These are phyloP conservation scores for Aspergillus wentii DNA, from an alignment of 495 filamentous ascomycete genomes.

Conservation along the genomic window DNA sequence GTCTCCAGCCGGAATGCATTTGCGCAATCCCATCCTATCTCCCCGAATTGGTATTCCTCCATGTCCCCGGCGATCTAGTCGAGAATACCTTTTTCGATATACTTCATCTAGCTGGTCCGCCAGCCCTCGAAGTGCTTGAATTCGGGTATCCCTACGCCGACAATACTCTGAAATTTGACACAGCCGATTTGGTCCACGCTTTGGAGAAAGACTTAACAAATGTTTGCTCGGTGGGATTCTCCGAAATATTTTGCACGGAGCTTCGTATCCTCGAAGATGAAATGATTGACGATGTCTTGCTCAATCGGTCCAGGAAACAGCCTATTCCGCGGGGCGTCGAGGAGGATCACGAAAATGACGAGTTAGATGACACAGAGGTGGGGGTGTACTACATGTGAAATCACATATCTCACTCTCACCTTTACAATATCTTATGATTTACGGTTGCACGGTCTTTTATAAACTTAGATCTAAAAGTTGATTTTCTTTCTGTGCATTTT, in stretches of 20 bases:
- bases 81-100: conserved; percentile 26
- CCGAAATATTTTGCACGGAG: conserved; percentile 12
- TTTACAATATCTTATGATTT: neutral
- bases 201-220: conserved; percentile 17
- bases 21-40: conserved; percentile 19
- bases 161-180: conserved; percentile 13
- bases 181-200: conserved; percentile 12
- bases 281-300: conserved; percentile 20
- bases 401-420: neutral
- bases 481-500: too few species aligned
- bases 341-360: neutral
- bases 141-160: conserved; percentile 15
- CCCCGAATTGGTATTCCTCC: conserved; percentile 20
- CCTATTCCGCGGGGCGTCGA: neutral
- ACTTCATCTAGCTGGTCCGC: conserved; percentile 6
- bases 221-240: conserved; percentile 18
- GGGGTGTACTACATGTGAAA: conserved; percentile 17
- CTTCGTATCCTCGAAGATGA: conserved; percentile 15
- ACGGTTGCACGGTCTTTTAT: neutral
- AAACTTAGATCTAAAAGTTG: too few species aligned
- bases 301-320: conserved; percentile 8
- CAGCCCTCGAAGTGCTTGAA: conserved; percentile 20
- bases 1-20: conserved; percentile 20
- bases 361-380: neutral
- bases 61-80: conserved; percentile 26